Conservation (phyloP, 1,284 basidiomycete genomes). For the Lignosus rhinocerotis region DNA sequence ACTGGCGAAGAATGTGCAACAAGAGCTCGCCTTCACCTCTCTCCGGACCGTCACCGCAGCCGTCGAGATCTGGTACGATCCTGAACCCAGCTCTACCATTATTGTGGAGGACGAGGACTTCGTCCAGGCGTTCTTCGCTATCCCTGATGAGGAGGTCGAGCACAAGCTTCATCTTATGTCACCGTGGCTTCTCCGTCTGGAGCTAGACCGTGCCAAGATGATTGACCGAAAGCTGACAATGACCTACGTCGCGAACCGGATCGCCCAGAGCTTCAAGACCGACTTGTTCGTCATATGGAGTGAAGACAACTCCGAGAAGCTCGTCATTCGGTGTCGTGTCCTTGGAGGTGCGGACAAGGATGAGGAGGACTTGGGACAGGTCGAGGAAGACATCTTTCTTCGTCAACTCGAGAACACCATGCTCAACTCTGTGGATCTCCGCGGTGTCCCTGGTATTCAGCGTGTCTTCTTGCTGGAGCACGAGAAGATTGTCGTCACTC, state of each 20-base stretch:
- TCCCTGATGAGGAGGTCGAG: slow-evolving; percentile 96
- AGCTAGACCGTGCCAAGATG: slow-evolving; percentile 97
- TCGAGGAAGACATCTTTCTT: slow-evolving; percentile 96
- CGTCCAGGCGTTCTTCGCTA: slow-evolving; percentile 99
- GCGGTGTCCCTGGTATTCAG: slow-evolving; percentile 90
- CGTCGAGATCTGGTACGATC: slow-evolving; percentile 99
- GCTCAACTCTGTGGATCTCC: slow-evolving; percentile 93
- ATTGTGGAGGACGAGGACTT: slow-evolving; percentile 97
- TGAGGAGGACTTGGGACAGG: slow-evolving; percentile 71
- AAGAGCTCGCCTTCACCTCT: slow-evolving; percentile 93
- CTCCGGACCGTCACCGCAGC: slow-evolving; percentile 93
- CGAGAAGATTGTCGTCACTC: slow-evolving; percentile 73
- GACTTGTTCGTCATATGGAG: slow-evolving; percentile 99
- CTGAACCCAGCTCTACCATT: slow-evolving; percentile 88
- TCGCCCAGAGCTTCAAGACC: slow-evolving; percentile 93
- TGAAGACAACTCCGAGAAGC: slow-evolving; percentile 98
- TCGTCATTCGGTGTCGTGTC: slow-evolving; percentile 96
- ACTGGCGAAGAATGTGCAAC: slow-evolving; percentile 85
- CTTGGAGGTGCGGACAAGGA: slow-evolving; percentile 90
- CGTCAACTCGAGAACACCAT: slow-evolving; percentile 96
- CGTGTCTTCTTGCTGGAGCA: slow-evolving; percentile 94
- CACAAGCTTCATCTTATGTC: slow-evolving; percentile 90
- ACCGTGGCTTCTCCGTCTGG: slow-evolving; percentile 96
- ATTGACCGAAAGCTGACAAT: slow-evolving; percentile 96
- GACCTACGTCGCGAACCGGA: slow-evolving; percentile 92